These are phyloP conservation scores for Leishmania gerbilli DNA, from an alignment of 208 protist genomes.

Conservation along the genomic window DNA sequence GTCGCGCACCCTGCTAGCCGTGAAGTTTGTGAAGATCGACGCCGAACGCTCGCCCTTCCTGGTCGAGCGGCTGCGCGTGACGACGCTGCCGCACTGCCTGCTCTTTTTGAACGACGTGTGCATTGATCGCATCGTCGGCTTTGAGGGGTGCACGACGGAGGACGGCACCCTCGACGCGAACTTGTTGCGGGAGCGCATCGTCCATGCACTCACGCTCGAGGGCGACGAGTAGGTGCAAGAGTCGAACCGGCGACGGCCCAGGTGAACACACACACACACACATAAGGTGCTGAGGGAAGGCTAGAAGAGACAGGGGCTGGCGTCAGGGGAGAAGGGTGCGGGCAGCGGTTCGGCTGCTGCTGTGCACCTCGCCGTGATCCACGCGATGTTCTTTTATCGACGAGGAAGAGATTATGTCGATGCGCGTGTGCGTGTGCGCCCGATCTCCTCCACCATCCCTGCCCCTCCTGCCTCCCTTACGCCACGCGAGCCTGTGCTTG, in stretches of 20 bases:
- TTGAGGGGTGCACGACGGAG: constrained; percentile 89
- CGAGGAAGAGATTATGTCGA: not conserved
- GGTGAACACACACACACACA: not conserved
- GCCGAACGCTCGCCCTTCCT: constrained; percentile 95
- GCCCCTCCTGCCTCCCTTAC: not conserved
- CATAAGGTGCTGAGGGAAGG: not conserved
- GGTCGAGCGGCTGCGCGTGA: constrained; percentile 90
- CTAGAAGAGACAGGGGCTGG: not conserved
- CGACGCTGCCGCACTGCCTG: constrained; percentile 92
- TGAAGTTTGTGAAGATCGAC: constrained; percentile 96
- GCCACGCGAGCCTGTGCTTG: not conserved
- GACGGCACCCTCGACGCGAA: constrained; percentile 84
- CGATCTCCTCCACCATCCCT: not conserved
- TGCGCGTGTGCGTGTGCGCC: constrained; percentile 2
- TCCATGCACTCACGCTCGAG: constrained; percentile 32
- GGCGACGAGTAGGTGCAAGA: constrained; percentile 5
- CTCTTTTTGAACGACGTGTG: constrained; percentile 95
- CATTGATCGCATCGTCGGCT: constrained; percentile 95
- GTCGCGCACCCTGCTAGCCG: constrained; percentile 64
- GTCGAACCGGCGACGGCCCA: not conserved
- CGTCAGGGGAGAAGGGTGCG: not conserved
- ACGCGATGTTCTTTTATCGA: not conserved
- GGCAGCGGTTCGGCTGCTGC: not conserved
- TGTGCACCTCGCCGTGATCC: not conserved
- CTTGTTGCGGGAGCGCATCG: constrained; percentile 72